Evolutionary conservation across 306 rosid genomes (phyloP).

Genomic region (Malus asiatica): DNA sequence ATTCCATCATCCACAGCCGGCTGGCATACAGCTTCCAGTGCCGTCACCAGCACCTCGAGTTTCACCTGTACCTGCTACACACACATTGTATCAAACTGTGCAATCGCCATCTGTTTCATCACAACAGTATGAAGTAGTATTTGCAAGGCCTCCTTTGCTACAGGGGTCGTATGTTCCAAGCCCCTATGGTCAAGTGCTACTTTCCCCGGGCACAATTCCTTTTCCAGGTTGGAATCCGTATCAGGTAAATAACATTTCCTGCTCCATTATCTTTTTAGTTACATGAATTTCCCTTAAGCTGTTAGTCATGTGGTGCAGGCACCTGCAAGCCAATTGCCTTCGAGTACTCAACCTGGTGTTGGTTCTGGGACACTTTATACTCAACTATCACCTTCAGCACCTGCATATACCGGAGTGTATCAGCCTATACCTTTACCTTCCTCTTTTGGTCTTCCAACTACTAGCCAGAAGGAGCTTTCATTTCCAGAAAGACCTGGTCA

Average conservation of each 20-base stretch:
- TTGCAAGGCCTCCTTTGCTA: conserved; percentile 77
- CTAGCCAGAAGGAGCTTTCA: conserved; percentile 63
- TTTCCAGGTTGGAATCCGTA: conserved; percentile 74
- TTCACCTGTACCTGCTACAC: conserved; percentile 48
- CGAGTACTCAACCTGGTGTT: conserved; percentile 49
- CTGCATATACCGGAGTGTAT: conserved; percentile 51
- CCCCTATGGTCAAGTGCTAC: conserved; percentile 69
- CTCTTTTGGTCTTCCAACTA: conserved; percentile 46
- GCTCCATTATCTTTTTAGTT: conserved; percentile 15
- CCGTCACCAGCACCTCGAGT: conserved; percentile 52
- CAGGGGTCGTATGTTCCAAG: conserved; percentile 65
- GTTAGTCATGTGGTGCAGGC: conserved; percentile 46
- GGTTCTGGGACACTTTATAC: conserved; percentile 55
- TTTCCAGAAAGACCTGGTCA: conserved; percentile 96
- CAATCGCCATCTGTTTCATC: conserved; percentile 71
- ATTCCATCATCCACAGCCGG: conserved; percentile 89
- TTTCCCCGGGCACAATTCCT: conserved; percentile 79
- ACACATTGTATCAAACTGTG: conserved; percentile 50
- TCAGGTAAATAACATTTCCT: conserved; percentile 47
- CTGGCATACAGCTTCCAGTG: conserved; percentile 46
- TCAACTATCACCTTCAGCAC: conserved; percentile 47
- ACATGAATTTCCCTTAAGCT: conserved; percentile 21
- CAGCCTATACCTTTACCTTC: conserved; percentile 45
- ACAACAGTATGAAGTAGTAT: conserved; percentile 66
- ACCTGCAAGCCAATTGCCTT: conserved; percentile 52